Percentiles rank a stretch among this genome's conserved stretches.
These are phyloP conservation scores for Umbilicus rupestris DNA, from an alignment of 164 flowering plant genomes.

Conservation along the genomic window DNA sequence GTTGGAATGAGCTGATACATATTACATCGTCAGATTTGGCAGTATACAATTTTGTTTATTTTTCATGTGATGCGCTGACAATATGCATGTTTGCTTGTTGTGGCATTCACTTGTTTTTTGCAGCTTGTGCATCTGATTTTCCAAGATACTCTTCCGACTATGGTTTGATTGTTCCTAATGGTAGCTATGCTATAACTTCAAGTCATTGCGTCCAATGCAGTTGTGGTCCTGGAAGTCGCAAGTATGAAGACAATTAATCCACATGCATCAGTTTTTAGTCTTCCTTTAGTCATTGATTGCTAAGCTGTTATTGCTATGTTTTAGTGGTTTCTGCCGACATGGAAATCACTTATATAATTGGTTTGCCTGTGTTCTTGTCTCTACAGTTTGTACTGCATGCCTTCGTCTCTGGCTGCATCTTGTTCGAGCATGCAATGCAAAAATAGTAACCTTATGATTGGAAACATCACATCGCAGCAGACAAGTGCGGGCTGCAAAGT, in stretches of 20 bases:
- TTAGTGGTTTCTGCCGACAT: neutral
- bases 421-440: slow-evolving; percentile 97
- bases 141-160: slow-evolving; percentile 51
- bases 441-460: slow-evolving; percentile 81
- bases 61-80: neutral
- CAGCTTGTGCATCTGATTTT: slow-evolving; percentile 78
- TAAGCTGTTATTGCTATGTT: neutral
- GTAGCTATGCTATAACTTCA: slow-evolving; percentile 82
- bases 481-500: slow-evolving; percentile 83
- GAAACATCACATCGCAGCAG: slow-evolving; percentile 55
- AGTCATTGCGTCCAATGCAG: slow-evolving; percentile 97
- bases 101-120: slow-evolving; percentile 6
- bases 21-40: neutral
- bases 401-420: slow-evolving; percentile 73
- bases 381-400: slow-evolving; percentile 78
- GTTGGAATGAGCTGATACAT: neutral
- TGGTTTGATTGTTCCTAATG: slow-evolving; percentile 78
- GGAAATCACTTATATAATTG: neutral
- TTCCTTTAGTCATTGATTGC: too few species aligned
- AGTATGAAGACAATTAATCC: slow-evolving; percentile 29
- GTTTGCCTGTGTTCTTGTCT: slow-evolving; percentile 5
- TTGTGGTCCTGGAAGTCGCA: slow-evolving; percentile 77
- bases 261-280: too few species aligned
- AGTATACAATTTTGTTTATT: too few species aligned
- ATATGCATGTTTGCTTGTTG: neutral